Evolutionary conservation across 2,329 filamentous ascomycete species (phyloP), one percentile per base, ranked within the genome.

Genomic region (Aspergillus sp.): DNA sequence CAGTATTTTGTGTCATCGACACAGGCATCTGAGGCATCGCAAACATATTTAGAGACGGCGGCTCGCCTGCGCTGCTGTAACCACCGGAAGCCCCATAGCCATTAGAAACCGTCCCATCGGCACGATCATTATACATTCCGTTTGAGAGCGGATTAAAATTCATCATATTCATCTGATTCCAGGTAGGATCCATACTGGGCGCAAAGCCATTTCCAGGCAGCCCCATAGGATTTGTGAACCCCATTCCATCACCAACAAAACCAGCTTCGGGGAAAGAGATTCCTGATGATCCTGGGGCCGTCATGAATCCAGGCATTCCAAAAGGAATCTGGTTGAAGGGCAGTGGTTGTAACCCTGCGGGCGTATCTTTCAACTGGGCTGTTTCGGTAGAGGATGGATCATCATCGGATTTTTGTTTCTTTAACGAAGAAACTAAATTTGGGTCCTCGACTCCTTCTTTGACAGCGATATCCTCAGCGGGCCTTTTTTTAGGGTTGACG

Each of bases 401-500:
- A 19, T 82, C 70, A 75, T 77, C 68, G 66, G 77, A 65, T 76
- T 75, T 79, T 47, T 75, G 74, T 59, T 77, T 79, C 64, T 79
- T 80, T 64, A 72, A 64, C 15, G 67, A 64, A 24, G 72, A 66
- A 19, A 67, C 68, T 48, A 62, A 51, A 39, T 63, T 63, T 35
- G 68, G 56, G 73, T 76, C 67, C 79, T 79, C 69, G 73, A 76
- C 56, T 83, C 84, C 39, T 83, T 85, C 70, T 57, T 75, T 79
- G 49, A 75, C 75, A 54, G 82, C 75, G 33, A 86, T 81, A 52
- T 92, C 88, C 37, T 93, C 91, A 14, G 92, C 91, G 11, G 89
- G 84, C 21, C 95, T 86, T 78, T 98, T 99, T 77, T 90, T 95
- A 24, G 84, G 78, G 57, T 75, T 76, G 52, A 66, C 66, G 56